Percentiles rank a stretch among this genome's conserved stretches.
phyloP scores from a whole-genome alignment of 768 basidiomycete genomes.

The Termitomyces titanicus region DNA sequence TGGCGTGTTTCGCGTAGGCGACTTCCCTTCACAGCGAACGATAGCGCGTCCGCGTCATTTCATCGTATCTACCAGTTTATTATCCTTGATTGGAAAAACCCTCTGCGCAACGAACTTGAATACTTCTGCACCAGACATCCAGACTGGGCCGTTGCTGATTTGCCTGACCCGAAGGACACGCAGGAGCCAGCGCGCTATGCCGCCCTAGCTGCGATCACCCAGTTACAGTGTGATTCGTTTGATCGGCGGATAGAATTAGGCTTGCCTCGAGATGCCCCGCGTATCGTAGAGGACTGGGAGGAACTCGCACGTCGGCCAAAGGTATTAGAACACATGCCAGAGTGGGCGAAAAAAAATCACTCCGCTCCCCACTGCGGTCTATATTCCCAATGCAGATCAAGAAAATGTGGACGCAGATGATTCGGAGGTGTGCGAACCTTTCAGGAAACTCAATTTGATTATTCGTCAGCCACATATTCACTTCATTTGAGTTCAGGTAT shows the following conservation, averaged over 20 bases:
- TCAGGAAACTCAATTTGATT: background rate
- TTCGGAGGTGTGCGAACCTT: background rate
- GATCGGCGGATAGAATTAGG: constrained; percentile 26
- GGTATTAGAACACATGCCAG: constrained; percentile 22
- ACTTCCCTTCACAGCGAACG: background rate
- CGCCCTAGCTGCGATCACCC: constrained; percentile 24
- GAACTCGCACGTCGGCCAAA: constrained; percentile 25
- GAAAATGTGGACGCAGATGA: background rate
- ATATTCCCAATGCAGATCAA: constrained; percentile 16
- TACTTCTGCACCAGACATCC: constrained; percentile 20
- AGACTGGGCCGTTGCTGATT: background rate
- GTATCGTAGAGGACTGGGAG: constrained; percentile 25
- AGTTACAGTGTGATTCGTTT: constrained; percentile 23
- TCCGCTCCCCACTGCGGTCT: constrained; percentile 14
- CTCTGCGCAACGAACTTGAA: constrained; percentile 29
- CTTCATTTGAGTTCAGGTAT: background rate
- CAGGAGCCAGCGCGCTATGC: constrained; percentile 20
- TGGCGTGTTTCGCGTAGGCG: background rate
- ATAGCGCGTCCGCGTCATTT: constrained; percentile 27
- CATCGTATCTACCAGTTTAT: constrained; percentile 30
- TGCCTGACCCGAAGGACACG: background rate
- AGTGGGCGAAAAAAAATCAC: constrained; percentile 21
- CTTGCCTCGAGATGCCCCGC: constrained; percentile 29
- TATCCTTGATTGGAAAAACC: constrained; percentile 18
- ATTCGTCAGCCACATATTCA: background rate